Evolutionary conservation across 2,329 filamentous ascomycete species (phyloP).

Genomic region (Phoma sp.): DNA sequence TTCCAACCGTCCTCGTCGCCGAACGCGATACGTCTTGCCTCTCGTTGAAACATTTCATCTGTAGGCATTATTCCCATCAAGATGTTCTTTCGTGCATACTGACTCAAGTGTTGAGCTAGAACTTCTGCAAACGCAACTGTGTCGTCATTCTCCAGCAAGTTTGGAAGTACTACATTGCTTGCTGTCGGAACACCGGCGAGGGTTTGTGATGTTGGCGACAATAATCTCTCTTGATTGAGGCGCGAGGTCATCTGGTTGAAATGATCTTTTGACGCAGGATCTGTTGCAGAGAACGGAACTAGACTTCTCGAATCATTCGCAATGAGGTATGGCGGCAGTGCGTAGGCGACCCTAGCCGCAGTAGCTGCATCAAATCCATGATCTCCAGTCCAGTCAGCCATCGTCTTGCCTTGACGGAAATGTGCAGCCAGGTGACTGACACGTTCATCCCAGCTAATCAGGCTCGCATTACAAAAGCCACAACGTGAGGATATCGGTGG

Average conservation of each 20-base stretch:
- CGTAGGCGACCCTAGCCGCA: slow-evolving; percentile 53
- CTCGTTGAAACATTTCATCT: slow-evolving; percentile 58
- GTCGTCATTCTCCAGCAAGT: slow-evolving; percentile 34
- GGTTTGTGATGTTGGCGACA: neutral
- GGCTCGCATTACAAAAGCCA: slow-evolving; percentile 31
- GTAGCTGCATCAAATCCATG: slow-evolving; percentile 44
- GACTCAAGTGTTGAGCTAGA: slow-evolving; percentile 51
- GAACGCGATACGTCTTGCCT: slow-evolving; percentile 55
- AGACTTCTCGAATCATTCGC: slow-evolving; percentile 50
- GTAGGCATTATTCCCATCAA: slow-evolving; percentile 50
- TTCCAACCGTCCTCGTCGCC: slow-evolving; percentile 57
- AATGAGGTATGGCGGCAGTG: slow-evolving; percentile 57
- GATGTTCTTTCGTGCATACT: slow-evolving; percentile 51
- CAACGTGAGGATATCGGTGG: slow-evolving; percentile 31
- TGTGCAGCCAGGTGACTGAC: slow-evolving; percentile 36
- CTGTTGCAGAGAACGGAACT: slow-evolving; percentile 53
- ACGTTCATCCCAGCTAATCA: slow-evolving; percentile 35
- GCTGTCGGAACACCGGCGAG: neutral
- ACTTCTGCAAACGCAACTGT: slow-evolving; percentile 52
- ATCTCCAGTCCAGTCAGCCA: slow-evolving; percentile 38
- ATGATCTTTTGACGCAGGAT: slow-evolving; percentile 30
- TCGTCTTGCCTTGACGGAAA: slow-evolving; percentile 32
- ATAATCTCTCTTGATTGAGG: slow-evolving; percentile 12
- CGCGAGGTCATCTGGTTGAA: slow-evolving; percentile 27
- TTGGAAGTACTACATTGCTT: slow-evolving; percentile 8